Evolutionary conservation across 805 yeast species (phyloP).

Genomic region (Nadsonia fulvescens): DNA sequence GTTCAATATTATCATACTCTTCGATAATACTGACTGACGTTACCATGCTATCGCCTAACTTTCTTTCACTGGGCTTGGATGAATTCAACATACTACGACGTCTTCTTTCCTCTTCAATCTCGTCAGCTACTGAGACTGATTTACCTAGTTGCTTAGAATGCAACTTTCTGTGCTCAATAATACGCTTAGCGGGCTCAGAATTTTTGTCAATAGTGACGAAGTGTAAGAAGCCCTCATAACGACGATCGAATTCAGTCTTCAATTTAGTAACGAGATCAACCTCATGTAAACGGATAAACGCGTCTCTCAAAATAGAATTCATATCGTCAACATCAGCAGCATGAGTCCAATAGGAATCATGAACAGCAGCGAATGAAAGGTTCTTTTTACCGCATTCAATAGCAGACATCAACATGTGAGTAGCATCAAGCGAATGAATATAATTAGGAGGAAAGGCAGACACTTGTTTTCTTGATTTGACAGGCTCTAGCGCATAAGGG

Average conservation of each 20-base stretch:
- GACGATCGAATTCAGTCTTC: constrained; percentile 58
- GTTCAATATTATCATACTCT: no score
- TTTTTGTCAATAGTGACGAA: constrained; percentile 34
- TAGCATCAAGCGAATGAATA: constrained; percentile 89
- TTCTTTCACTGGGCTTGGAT: constrained; percentile 22
- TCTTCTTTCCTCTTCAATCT: no score
- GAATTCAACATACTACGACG: no score
- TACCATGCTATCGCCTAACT: constrained; percentile 34
- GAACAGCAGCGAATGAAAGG: constrained; percentile 80
- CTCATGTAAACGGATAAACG: constrained; percentile 62
- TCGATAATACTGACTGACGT: no score
- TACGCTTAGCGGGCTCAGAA: constrained; percentile 31
- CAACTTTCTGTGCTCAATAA: constrained; percentile 31
- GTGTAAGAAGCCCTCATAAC: constrained; percentile 59
- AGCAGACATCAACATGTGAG: constrained; percentile 89
- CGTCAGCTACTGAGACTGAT: constrained; percentile 6
- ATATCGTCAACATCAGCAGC: constrained; percentile 63
- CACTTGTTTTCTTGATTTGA: constrained; percentile 75
- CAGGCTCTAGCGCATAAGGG: constrained; percentile 70
- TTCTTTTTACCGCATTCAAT: constrained; percentile 42
- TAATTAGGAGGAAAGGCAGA: constrained; percentile 92
- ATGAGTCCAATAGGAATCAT: constrained; percentile 97
- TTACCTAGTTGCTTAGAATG: constrained; percentile 26
- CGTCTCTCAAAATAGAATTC: constrained; percentile 54
- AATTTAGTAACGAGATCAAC: constrained; percentile 54